Conservation (phyloP, 163 green algal genomes). For the Chlamydomonas reinhardtii region DNA sequence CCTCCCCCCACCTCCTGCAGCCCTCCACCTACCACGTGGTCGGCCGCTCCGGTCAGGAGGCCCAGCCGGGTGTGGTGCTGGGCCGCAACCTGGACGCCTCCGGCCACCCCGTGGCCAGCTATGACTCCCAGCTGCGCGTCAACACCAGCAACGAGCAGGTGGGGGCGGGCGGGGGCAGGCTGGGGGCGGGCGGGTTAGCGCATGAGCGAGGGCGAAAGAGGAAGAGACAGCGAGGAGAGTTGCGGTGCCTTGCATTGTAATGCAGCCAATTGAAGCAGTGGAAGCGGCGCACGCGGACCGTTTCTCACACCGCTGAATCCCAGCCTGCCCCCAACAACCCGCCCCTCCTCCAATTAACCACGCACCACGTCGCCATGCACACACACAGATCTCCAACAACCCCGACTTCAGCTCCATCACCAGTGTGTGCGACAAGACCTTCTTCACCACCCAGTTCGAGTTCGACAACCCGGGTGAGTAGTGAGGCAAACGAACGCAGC, state of each 20-base stretch:
- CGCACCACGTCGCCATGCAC: too few species aligned
- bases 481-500: too few species aligned
- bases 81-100: neutral
- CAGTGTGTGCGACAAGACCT: slow-evolving; percentile 51
- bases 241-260: too few species aligned
- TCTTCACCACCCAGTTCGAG: slow-evolving; percentile 67
- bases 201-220: too few species aligned
- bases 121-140: neutral
- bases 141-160: neutral
- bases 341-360: too few species aligned
- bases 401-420: slow-evolving; percentile 31
- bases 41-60: neutral
- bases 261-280: too few species aligned
- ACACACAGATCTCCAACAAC: slow-evolving; percentile 4
- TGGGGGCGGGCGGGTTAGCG: too few species aligned
- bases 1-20: neutral
- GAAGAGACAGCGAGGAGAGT: too few species aligned
- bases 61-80: neutral
- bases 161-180: too few species aligned
- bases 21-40: neutral
- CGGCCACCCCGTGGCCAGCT: neutral
- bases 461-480: slow-evolving; percentile 34
- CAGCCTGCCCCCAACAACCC: too few species aligned
- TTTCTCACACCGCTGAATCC: too few species aligned
- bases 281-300: too few species aligned